phyloP scores from a whole-genome alignment of 2,329 filamentous ascomycete species.

The Colletotrichum navitas region DNA sequence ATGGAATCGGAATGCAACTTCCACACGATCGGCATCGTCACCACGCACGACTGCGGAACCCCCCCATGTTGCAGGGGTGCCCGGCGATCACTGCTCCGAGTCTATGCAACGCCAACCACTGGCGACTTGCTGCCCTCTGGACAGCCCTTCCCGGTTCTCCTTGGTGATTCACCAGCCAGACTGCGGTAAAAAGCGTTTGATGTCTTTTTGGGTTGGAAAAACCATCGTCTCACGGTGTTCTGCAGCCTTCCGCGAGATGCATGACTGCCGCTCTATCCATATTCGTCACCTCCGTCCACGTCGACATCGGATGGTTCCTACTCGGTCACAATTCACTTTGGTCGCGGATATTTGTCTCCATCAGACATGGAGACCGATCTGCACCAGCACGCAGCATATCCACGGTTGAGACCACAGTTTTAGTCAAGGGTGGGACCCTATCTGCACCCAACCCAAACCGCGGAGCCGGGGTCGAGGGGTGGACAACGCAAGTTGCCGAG shows the following conservation, averaged over 20 bases:
- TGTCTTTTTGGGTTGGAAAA: neutral
- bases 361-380: slow-evolving; percentile 39
- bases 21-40: slow-evolving; percentile 15
- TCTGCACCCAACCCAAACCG: slow-evolving; percentile 43
- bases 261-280: neutral
- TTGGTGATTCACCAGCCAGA: neutral
- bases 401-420: slow-evolving; percentile 24
- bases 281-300: neutral
- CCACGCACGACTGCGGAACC: slow-evolving; percentile 6
- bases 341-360: slow-evolving; percentile 10
- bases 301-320: neutral
- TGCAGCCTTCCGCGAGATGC: neutral
- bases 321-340: slow-evolving; percentile 6
- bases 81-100: slow-evolving; percentile 14
- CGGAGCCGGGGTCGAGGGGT: slow-evolving; percentile 41
- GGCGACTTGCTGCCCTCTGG: neutral
- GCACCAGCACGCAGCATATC: slow-evolving; percentile 37
- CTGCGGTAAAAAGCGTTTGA: neutral
- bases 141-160: neutral
- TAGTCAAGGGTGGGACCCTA: slow-evolving; percentile 24
- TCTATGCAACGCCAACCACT: slow-evolving; percentile 13
- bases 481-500: slow-evolving; percentile 33
- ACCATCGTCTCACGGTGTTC: neutral
- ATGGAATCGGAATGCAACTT: slow-evolving; percentile 2
- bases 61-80: slow-evolving; percentile 25